phyloP scores from a whole-genome alignment of 2,329 filamentous ascomycete species.

The Chalaropsis thielavioides region DNA sequence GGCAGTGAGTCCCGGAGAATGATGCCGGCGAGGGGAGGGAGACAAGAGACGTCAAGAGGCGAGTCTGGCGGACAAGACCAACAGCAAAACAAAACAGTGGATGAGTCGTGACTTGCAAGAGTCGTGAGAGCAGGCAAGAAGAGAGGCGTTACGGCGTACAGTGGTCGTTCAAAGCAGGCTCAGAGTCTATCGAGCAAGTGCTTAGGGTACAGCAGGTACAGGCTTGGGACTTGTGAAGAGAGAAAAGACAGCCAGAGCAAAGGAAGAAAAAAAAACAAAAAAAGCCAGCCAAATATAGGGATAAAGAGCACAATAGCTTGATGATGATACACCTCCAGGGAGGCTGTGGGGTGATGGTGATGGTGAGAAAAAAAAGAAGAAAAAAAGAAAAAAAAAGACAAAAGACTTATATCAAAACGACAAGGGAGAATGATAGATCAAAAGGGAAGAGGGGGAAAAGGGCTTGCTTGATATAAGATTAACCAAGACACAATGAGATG shows the following conservation, averaged over 20 bases:
- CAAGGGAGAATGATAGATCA: not conserved
- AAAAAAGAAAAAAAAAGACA: not conserved
- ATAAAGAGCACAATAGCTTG: not conserved
- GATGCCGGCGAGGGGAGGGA: not conserved
- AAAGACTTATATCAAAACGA: not conserved
- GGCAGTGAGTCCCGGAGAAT: constrained; percentile 11
- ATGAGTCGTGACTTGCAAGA: not conserved
- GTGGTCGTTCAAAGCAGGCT: not conserved
- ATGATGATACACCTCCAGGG: not conserved
- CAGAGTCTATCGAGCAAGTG: not conserved
- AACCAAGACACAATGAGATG: not conserved
- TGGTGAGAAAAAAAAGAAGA: not conserved
- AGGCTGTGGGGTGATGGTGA: not conserved
- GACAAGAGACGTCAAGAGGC: not conserved
- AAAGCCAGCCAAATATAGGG: constrained; percentile 1
- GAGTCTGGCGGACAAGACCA: too few relatives aligned
- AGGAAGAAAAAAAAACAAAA: too few relatives aligned
- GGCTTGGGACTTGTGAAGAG: too few relatives aligned
- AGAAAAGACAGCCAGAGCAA: not conserved
- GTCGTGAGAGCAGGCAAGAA: not conserved
- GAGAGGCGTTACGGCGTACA: not conserved
- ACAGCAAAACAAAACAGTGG: too few relatives aligned
- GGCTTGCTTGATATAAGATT: not conserved
- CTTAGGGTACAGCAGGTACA: not conserved
- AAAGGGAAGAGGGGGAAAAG: not conserved